Evolutionary conservation across 2,329 filamentous ascomycete species (phyloP), one percentile per base, ranked within the genome.

Genomic region (Pseudogymnoascus sp.): DNA sequence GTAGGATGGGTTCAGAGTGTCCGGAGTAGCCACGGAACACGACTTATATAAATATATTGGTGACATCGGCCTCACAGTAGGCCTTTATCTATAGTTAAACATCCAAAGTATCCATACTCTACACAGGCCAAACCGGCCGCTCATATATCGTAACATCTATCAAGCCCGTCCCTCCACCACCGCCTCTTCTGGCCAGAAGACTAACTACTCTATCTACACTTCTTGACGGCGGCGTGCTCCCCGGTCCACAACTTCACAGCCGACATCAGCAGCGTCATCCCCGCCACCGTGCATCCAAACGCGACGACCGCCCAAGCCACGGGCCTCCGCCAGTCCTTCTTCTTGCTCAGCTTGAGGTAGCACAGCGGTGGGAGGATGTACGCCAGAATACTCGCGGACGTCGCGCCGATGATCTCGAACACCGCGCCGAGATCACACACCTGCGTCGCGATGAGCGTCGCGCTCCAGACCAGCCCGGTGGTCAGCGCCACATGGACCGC

Each of bases 351-450:
- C 75, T 95, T 96, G 70, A 99, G 88, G 73, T 94, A 99, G 74
- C 94, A 99, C 60, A 97, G 76, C 23, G 94, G 94, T 63, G 94
- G 94, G 62, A 99, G 76, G 56, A 99, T 96, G 71, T 97, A 99
- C 0, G 94, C 94, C 72, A 99, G 80, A 5, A 90, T 91, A 67
- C 92, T 94, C 2, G 94, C 94, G 71, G 89, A 95, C 34, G 94
- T 99, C 5, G 94, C 91, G 63, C 94, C 94, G 61, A 99, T 94
- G 15, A 99, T 79, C 76, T 99, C 94, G 70, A 99, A 96, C 1
- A 99, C 92, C 45, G 89, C 83, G 58, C 94, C 94, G 3, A 99
- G 79, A 71, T 99, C 94, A 74, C 94, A 97, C 0, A 92, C 97
- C 62, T 95, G 71, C 60, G 99, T 78, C 63, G 88, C 88, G 59